A percentile compares a stretch with the other conserved stretches of the same genome.
Evolutionary conservation across 129 eudicot genomes (phyloP).

Genomic region (Ambrosia artemisiifolia): DNA sequence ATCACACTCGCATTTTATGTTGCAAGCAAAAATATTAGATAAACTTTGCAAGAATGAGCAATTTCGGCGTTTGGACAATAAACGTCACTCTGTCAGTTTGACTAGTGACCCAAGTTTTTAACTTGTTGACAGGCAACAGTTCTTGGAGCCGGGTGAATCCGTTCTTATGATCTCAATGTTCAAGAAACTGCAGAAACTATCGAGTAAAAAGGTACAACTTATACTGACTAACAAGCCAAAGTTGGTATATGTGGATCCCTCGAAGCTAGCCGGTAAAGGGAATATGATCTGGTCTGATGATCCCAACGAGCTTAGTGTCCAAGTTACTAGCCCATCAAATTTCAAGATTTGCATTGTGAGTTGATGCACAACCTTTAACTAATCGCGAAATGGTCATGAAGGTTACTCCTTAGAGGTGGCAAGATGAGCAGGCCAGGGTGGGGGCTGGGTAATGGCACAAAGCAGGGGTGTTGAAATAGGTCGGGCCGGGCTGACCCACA

Average conservation of each 20-base stretch:
- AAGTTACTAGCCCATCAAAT: constrained; percentile 71
- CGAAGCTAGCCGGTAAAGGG: constrained; percentile 76
- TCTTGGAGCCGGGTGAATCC: constrained; percentile 91
- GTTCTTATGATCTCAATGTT: constrained; percentile 97
- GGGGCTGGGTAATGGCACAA: background rate
- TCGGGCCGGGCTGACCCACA: background rate
- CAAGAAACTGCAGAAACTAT: constrained; percentile 76
- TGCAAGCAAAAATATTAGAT: background rate
- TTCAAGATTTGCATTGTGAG: constrained; percentile 91
- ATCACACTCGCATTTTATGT: background rate
- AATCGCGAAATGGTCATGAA: background rate
- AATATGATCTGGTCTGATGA: constrained; percentile 93
- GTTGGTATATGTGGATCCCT: constrained; percentile 78
- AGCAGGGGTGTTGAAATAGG: background rate
- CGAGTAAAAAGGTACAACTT: constrained; percentile 95
- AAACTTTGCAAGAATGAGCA: constrained; percentile 7
- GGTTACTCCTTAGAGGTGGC: background rate
- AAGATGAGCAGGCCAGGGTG: background rate
- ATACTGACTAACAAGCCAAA: constrained; percentile 93
- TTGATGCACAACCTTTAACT: background rate
- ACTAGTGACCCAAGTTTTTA: background rate
- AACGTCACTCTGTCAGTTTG: background rate
- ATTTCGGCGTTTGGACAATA: background rate
- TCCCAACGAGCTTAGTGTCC: constrained; percentile 82
- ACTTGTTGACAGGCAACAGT: constrained; percentile 64